Percentiles rank a stretch among this genome's conserved stretches.
These are phyloP conservation scores for Intubia oerlemansii DNA, from an alignment of 2,329 filamentous ascomycete species.

Conservation along the genomic window DNA sequence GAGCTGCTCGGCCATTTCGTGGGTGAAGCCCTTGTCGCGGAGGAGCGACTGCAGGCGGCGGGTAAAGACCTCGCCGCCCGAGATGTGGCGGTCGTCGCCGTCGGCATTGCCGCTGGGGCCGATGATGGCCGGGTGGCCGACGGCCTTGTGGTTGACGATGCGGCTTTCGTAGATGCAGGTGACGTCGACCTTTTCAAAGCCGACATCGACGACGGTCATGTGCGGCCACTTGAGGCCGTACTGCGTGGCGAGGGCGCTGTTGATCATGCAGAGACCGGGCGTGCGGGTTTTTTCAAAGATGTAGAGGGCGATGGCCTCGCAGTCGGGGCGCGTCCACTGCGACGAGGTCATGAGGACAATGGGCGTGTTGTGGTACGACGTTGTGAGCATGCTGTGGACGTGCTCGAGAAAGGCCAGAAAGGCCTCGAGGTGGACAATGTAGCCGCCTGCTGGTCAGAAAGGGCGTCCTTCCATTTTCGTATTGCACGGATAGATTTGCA, in stretches of 20 bases:
- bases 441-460: slow-evolving; percentile 35
- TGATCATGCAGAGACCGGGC: slow-evolving; percentile 75
- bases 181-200: slow-evolving; percentile 78
- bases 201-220: slow-evolving; percentile 78
- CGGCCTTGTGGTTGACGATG: slow-evolving; percentile 44
- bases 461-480: not conserved
- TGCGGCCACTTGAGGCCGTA: slow-evolving; percentile 59
- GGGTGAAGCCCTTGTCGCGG: slow-evolving; percentile 31
- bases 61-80: slow-evolving; percentile 79
- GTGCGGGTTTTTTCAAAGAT: slow-evolving; percentile 95
- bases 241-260: slow-evolving; percentile 69
- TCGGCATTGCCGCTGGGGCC: not conserved
- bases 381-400: slow-evolving; percentile 73
- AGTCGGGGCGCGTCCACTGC: slow-evolving; percentile 73
- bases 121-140: slow-evolving; percentile 23
- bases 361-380: slow-evolving; percentile 88
- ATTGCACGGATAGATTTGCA: slow-evolving; percentile 1
- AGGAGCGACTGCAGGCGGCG: slow-evolving; percentile 48
- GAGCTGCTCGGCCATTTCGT: slow-evolving; percentile 48
- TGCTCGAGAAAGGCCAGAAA: slow-evolving; percentile 89
- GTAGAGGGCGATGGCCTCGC: slow-evolving; percentile 76
- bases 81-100: slow-evolving; percentile 21
- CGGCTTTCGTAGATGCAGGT: slow-evolving; percentile 73
- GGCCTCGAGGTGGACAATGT: slow-evolving; percentile 74
- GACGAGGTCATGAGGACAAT: slow-evolving; percentile 81